Evolutionary conservation across 179 eudicot genomes (phyloP), one percentile per base, ranked within the genome.

Genomic region (Pouteria campechiana): DNA sequence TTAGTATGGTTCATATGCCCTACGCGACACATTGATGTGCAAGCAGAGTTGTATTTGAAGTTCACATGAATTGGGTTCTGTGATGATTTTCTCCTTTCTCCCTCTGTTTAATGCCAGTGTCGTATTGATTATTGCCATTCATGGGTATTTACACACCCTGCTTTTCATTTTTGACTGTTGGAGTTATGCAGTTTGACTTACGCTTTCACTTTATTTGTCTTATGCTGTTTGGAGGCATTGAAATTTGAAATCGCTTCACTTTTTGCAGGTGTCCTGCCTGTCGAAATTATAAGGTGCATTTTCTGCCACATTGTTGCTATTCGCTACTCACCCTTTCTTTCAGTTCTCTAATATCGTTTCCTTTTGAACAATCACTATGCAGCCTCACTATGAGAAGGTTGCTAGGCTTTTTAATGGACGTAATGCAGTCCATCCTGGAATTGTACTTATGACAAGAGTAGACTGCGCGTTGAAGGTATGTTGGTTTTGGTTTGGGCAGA

Each of bases 221-320:
- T 35, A 44, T 30, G 28, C 28, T 17, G 21, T 41, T 19, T 47
- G 19, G 3, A 2, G 11, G n/a, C n/a, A n/a, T n/a, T n/a, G 7
- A 18, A 19, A 48, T 11, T 14, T 23, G 3, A 12, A 23, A 15
- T 20, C 25, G 13, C 19, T 23, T 24, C 22, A 75, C 53, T 19
- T 59, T 50, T 73, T 55, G 42, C 74, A 89, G 97, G 97, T 84
- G 95, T 45, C 97, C 97, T n/a, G 95, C 97, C 48, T 89, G 97
- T 68, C 69, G 95, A 75, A 89, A 89, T 41, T 89, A 85, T 58
- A 89, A 89, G 89, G 97, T 89, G 64, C n/a, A n/a, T n/a, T 49
- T 13, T 16, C 25, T 25, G 7, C 18, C 29, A 44, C 32, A 17
- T 2, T 19, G 11, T 2, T 34, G 25, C 35, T 16, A 2, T 16